These are phyloP conservation scores for Tuber umbilicatum DNA, from an alignment of 495 filamentous ascomycete genomes.

Conservation along the genomic window DNA sequence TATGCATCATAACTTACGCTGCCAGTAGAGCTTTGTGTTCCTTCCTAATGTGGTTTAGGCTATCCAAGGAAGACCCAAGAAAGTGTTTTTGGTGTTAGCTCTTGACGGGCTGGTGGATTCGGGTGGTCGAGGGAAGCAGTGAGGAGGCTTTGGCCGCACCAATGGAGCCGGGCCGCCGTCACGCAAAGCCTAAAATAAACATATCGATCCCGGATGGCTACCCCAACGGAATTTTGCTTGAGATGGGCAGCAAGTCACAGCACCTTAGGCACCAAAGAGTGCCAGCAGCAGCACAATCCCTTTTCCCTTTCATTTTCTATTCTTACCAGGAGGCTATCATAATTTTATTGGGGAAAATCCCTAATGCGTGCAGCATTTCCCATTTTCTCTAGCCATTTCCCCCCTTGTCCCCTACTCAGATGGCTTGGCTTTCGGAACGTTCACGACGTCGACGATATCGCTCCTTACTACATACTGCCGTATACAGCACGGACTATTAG, in stretches of 20 bases:
- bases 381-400: neutral
- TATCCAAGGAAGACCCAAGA: neutral
- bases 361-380: neutral
- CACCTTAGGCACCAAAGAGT: neutral
- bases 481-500: neutral
- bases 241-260: neutral
- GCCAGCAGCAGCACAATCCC: neutral
- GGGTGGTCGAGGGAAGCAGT: neutral
- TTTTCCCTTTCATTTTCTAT: neutral
- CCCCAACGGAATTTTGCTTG: neutral
- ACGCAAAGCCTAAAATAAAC: neutral
- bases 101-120: neutral
- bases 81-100: no score
- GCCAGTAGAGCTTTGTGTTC: neutral
- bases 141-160: neutral
- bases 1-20: no score
- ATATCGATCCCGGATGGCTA: neutral
- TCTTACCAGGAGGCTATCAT: neutral
- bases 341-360: no score
- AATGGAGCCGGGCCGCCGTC: neutral
- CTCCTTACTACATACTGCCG: neutral
- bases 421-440: neutral
- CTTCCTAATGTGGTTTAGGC: conserved; percentile 1
- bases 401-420: neutral
- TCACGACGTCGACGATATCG: neutral